Evolutionary conservation across 2,329 filamentous ascomycete species (phyloP).

Genomic region (Aspergillus sp.): DNA sequence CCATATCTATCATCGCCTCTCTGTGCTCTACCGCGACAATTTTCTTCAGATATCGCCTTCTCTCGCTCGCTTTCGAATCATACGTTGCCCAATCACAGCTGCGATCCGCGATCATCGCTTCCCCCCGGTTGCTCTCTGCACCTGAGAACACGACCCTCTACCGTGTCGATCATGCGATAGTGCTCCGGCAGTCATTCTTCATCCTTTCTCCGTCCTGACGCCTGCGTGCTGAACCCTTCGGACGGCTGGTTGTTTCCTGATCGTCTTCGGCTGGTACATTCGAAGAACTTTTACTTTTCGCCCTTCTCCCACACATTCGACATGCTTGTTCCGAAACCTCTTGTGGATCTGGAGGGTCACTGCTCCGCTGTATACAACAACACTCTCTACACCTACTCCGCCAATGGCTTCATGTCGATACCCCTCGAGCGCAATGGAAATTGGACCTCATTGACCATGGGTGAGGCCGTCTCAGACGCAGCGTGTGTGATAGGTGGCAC

Average conservation of each 20-base stretch:
- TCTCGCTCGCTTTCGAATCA: constrained; percentile 7
- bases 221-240: constrained; percentile 15
- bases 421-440: constrained; percentile 66
- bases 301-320: constrained; percentile 21
- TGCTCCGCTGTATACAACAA: constrained; percentile 81
- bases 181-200: constrained; percentile 38
- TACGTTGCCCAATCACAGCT: constrained; percentile 5
- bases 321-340: constrained; percentile 74
- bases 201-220: constrained; percentile 22
- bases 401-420: constrained; percentile 73
- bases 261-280: constrained; percentile 35
- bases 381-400: constrained; percentile 81
- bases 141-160: constrained; percentile 8
- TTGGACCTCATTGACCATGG: constrained; percentile 69
- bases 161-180: constrained; percentile 35
- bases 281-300: constrained; percentile 20
- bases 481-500: constrained; percentile 73
- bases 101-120: neutral
- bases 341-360: constrained; percentile 69
- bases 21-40: neutral
- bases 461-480: constrained; percentile 71
- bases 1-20: constrained; percentile 5
- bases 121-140: constrained; percentile 10
- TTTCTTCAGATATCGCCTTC: neutral
- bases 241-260: constrained; percentile 31